Evolutionary conservation across 2,329 filamentous ascomycete genomes (phyloP).

Genomic region (Sphaerulina vaccinii): DNA sequence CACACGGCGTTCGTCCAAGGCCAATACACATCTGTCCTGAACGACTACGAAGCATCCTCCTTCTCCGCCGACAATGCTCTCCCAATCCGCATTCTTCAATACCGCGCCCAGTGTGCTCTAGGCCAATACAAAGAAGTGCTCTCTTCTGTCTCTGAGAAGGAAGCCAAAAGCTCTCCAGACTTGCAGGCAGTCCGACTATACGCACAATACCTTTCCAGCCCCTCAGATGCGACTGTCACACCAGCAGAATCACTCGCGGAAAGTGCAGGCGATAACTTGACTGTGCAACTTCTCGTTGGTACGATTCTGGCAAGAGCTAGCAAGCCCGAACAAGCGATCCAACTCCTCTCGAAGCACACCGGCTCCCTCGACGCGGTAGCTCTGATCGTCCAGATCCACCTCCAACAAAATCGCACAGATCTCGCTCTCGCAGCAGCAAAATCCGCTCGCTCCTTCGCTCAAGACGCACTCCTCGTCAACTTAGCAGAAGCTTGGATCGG

Average conservation of each 20-base stretch:
- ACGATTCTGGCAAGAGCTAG: conserved; percentile 77
- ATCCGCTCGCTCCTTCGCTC: conserved; percentile 86
- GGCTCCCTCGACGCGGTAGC: conserved; percentile 77
- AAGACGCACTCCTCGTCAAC: conserved; percentile 91
- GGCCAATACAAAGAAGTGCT: conserved; percentile 74
- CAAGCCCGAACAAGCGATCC: conserved; percentile 80
- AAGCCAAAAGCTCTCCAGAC: conserved; percentile 61
- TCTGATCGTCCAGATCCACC: conserved; percentile 86
- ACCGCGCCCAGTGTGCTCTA: conserved; percentile 79
- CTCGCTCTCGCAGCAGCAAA: conserved; percentile 86
- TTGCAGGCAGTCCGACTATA: conserved; percentile 74
- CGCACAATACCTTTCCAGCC: conserved; percentile 56
- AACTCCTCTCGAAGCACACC: conserved; percentile 77
- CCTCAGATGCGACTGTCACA: conserved; percentile 44
- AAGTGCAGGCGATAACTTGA: conserved; percentile 67
- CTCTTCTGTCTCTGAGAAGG: conserved; percentile 63
- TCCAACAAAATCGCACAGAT: conserved; percentile 87
- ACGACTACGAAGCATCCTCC: conserved; percentile 74
- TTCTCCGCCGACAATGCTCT: conserved; percentile 77
- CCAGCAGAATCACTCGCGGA: conserved; percentile 68
- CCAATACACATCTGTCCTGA: conserved; percentile 79
- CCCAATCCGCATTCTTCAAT: conserved; percentile 72
- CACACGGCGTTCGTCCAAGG: conserved; percentile 69
- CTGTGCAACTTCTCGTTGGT: conserved; percentile 79
- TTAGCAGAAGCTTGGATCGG: conserved; percentile 95